Evolutionary conservation across 2,329 filamentous ascomycete species (phyloP).

Genomic region (Hypoxylon sp.): DNA sequence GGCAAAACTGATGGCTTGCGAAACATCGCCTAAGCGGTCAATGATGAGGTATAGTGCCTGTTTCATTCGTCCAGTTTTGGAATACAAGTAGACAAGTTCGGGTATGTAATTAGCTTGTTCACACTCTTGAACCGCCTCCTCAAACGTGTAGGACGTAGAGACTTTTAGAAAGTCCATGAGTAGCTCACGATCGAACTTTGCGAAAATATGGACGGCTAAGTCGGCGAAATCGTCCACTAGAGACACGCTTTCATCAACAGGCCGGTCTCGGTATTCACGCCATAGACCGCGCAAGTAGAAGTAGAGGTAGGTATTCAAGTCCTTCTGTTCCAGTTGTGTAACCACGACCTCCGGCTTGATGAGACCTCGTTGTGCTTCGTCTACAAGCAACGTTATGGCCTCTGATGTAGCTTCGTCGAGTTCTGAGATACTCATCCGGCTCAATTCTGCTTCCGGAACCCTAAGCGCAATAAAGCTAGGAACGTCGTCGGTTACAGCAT

Average conservation of each 20-base stretch:
- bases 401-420: constrained; percentile 86
- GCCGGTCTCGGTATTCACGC: constrained; percentile 74
- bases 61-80: constrained; percentile 95
- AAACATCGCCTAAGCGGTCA: constrained; percentile 90
- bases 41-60: constrained; percentile 93
- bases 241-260: constrained; percentile 72
- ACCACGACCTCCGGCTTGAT: constrained; percentile 85
- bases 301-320: constrained; percentile 83
- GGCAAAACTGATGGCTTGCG: constrained; percentile 92
- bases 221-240: constrained; percentile 91
- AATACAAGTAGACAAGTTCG: constrained; percentile 95
- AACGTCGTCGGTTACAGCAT: constrained; percentile 90
- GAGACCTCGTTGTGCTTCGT: constrained; percentile 91
- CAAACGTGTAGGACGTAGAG: constrained; percentile 90
- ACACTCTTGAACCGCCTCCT: constrained; percentile 83
- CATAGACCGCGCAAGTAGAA: constrained; percentile 93
- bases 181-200: constrained; percentile 82
- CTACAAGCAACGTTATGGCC: constrained; percentile 86
- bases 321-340: constrained; percentile 77
- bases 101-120: constrained; percentile 85
- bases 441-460: constrained; percentile 79
- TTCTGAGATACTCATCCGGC: constrained; percentile 76
- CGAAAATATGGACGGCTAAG: constrained; percentile 87
- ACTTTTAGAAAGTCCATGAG: constrained; percentile 90
- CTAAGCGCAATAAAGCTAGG: constrained; percentile 88